phyloP scores from a whole-genome alignment of 345 rosid species.

The Kandelia obovata region DNA sequence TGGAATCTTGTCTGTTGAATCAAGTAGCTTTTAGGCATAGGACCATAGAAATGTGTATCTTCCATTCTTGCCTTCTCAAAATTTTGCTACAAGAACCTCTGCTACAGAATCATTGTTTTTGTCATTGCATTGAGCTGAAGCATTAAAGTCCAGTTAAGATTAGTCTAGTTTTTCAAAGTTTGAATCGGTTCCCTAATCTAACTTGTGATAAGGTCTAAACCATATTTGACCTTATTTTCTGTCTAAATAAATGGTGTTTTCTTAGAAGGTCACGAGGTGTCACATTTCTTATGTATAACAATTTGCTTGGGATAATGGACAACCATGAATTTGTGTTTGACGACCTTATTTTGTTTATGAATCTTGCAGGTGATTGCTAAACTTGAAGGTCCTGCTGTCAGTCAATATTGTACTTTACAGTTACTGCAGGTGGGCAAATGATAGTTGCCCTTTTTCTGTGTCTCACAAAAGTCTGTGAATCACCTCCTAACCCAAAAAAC shows the following conservation, averaged over 20 bases:
- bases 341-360: slow-evolving; percentile 7
- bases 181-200: no score
- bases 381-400: slow-evolving; percentile 97
- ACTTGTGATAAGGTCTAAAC: no score
- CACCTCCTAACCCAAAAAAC: no score
- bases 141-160: background rate
- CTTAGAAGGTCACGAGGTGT: background rate
- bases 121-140: background rate
- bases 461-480: no score
- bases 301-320: background rate
- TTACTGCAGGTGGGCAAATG: slow-evolving; percentile 62
- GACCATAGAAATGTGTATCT: background rate
- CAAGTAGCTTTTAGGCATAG: background rate
- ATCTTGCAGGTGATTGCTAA: slow-evolving; percentile 80
- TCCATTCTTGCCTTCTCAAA: background rate
- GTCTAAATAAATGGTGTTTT: background rate
- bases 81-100: background rate
- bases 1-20: slow-evolving; percentile 15
- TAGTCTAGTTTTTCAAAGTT: no score
- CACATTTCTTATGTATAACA: background rate
- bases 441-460: background rate
- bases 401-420: slow-evolving; percentile 93
- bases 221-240: no score
- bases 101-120: background rate
- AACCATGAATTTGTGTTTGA: background rate